Base-by-base conservation (phyloP, 441 rosid genomes). In the Erysimum pusillum region DNA sequence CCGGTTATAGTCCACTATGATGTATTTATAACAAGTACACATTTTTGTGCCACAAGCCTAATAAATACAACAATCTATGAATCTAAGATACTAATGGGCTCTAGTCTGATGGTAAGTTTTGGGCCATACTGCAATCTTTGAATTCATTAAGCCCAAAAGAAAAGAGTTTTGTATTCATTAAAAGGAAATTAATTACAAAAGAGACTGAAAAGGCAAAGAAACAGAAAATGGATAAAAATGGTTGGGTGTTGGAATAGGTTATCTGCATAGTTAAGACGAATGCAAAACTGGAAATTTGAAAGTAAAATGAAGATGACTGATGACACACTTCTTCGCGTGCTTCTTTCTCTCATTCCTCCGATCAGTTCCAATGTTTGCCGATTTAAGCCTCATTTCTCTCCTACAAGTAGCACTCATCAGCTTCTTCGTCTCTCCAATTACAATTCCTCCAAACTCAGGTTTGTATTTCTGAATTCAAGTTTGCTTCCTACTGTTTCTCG, bases 291-390 rank as follows among this genome's bases (percentile, higher is more conserved):
- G 38, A n/a, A 67, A 53, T 13, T 39, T 4, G 51, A 53, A 53
- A 56, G 32, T 22, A 35, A 69, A 42, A 1, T 71, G 48, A 61
- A 51, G n/a, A n/a, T n/a, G n/a, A n/a, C n/a, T n/a, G 20, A 10
- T 61, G 51, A 62, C 52, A 46, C 53, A 48, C 4, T 72, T 72
- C 17, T 52, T 61, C 11, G 38, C 18, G 76, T 61, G 60, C 31
- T 71, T 72, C 42, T 62, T 45, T 51, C 20, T 56, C 58, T 18
- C 39, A 36, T n/a, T 49, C 15, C 38, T 20, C 48, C 20, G 3
- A 46, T 64, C 51, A 63, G 7, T 22, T 62, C 35, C 51, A 62
- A 31, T 31, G 56, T 18, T 31, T 32, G 1, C 1, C 38, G 12
- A 48, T 42, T 35, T 49, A 51, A 71, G 14, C 41, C 15, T 9